phyloP scores from a whole-genome alignment of 495 filamentous ascomycete genomes.

The Penicillium taxi region DNA sequence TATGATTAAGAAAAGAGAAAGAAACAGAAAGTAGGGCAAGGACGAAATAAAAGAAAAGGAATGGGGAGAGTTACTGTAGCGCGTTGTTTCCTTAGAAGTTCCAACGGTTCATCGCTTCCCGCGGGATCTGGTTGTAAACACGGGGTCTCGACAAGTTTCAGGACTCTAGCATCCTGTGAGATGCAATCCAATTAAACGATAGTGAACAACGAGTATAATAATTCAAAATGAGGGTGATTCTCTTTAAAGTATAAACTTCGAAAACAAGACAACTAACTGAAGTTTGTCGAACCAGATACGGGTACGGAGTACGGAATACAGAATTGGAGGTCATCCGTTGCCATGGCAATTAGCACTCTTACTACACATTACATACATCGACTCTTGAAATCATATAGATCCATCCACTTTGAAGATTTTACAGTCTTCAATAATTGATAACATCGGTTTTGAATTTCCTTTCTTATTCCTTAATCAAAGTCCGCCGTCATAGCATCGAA shows the following conservation, averaged over 20 bases:
- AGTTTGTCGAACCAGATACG: background rate
- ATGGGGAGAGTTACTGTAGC: slow-evolving; percentile 21
- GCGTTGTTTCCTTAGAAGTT: slow-evolving; percentile 16
- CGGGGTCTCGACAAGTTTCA: background rate
- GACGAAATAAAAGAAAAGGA: no score
- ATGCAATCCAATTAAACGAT: slow-evolving; percentile 7
- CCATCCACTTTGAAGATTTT: background rate
- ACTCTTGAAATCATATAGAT: background rate
- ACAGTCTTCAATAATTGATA: background rate
- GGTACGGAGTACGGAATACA: background rate
- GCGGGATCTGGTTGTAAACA: slow-evolving; percentile 15
- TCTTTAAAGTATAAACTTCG: background rate
- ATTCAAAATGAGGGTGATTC: slow-evolving; percentile 5
- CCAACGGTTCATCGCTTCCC: slow-evolving; percentile 9
- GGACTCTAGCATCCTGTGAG: slow-evolving; percentile 4
- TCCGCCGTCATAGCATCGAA: slow-evolving; percentile 26
- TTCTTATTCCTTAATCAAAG: slow-evolving; percentile 22
- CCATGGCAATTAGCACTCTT: slow-evolving; percentile 12
- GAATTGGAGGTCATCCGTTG: slow-evolving; percentile 18
- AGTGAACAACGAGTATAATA: background rate
- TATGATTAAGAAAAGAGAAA: background rate
- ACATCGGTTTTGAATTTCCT: background rate
- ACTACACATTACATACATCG: background rate
- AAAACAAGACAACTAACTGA: background rate
- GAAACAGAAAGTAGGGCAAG: no score